Evolutionary conservation across 306 rosid species (phyloP).

Genomic region (Trichosanthes truncata): DNA sequence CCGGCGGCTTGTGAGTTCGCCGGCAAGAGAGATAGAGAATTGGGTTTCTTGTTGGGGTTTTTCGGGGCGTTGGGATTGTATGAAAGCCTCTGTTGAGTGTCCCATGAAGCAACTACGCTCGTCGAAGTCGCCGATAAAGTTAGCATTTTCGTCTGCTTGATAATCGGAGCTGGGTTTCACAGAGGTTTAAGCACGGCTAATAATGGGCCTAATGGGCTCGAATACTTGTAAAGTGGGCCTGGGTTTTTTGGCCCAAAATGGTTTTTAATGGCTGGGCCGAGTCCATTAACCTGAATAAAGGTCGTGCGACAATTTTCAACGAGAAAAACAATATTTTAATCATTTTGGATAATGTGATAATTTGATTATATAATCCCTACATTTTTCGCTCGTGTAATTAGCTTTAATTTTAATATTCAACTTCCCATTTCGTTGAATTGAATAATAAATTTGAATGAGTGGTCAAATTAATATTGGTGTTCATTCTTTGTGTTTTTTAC

Average conservation of each 20-base stretch:
- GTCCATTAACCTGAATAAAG: background rate
- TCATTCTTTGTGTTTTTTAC: no score
- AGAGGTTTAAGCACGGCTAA: slow-evolving; percentile 2
- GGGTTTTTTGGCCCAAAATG: background rate
- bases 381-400: no score
- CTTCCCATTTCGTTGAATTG: no score
- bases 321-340: no score
- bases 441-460: no score
- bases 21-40: background rate
- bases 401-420: no score
- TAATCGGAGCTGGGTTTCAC: background rate
- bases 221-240: background rate
- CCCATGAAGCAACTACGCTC: slow-evolving; percentile 55
- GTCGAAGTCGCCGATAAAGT: slow-evolving; percentile 23
- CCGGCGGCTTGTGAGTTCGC: background rate
- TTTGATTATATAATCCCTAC: background rate
- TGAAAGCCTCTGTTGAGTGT: slow-evolving; percentile 49
- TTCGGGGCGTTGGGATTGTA: slow-evolving; percentile 86
- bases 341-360: background rate
- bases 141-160: slow-evolving; percentile 14
- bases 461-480: no score
- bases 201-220: slow-evolving; percentile 4
- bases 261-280: background rate
- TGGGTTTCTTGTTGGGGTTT: slow-evolving; percentile 33
- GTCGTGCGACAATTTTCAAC: background rate